Base-by-base conservation (phyloP, 768 basidiomycete genomes). In the Scleroderma bovista region DNA sequence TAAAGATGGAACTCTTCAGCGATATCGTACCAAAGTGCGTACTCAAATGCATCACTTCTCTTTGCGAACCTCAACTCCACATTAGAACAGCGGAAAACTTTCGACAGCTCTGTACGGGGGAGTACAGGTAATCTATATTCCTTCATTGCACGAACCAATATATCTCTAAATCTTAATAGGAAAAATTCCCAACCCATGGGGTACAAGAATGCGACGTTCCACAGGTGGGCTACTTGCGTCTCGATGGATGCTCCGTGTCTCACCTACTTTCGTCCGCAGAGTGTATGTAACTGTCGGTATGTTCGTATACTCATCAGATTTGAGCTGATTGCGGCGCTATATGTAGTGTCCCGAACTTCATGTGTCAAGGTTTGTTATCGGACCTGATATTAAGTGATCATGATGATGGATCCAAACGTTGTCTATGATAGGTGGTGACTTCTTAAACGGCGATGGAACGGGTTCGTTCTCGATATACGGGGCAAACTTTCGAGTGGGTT, bases 391-490 rank as follows among this genome's bases (percentile, higher is more conserved):
- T 29, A 9, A 29, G 26, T 29, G 26, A 4, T 29, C 26, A 29
- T 29, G 9, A 9, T 29, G 26, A 29, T 9, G 5, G 26, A 29
- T 4, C 26, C 26, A 29, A n/a, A n/a, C n/a, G n/a, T n/a, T n/a
- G n/a, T n/a, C n/a, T n/a, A n/a, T 10, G 29, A 15, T 50, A 91
- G 91, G 90, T 41, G 96, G 96, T 0, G 96, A 99, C 64, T 99
- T 98, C 56, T 58, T 94, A 57, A 94, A 94, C 53, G 83, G 84
- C 3, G 96, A 99, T 59, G 96, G 96, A 32, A 97, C 95, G 1
- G 96, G 96, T 1, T 83, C 86, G 0, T 93, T 94, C 69, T 95
- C 92, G n/a, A 91, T 99, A 56, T 98, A 96, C 59, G 95, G 95
- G 22, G 87, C 90, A 60, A 92, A 89, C 57, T 95, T 95, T 60